These are phyloP conservation scores for Xerocomus brunneocitrinus DNA, from an alignment of 768 basidiomycete genomes.

Conservation along the genomic window DNA sequence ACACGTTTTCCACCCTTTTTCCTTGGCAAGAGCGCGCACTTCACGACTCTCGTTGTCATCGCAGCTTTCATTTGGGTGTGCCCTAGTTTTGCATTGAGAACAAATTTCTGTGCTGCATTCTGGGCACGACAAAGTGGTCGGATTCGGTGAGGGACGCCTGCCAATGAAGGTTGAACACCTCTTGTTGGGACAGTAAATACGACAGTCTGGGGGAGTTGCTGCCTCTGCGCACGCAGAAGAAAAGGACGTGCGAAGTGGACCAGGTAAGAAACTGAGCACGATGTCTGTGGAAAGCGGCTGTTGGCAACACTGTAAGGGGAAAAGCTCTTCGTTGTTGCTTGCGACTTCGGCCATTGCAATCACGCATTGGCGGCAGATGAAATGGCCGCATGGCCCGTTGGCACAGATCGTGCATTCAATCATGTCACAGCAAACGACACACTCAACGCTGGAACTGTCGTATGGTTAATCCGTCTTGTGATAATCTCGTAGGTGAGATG, in stretches of 20 bases:
- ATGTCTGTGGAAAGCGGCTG: conserved; percentile 30
- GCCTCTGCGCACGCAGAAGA: conserved; percentile 45
- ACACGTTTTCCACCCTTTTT: conserved; percentile 56
- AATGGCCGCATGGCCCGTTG: conserved; percentile 41
- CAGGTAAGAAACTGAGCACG: conserved; percentile 31
- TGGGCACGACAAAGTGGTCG: conserved; percentile 32
- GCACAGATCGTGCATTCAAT: conserved; percentile 23
- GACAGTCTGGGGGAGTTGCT: conserved; percentile 36
- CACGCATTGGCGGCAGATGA: conserved; percentile 46
- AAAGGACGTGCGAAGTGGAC: conserved; percentile 30
- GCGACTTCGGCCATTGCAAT: conserved; percentile 38
- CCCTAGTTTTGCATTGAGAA: conserved; percentile 41
- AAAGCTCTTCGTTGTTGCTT: conserved; percentile 45
- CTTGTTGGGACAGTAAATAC: conserved; percentile 46
- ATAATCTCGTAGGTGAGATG: background rate
- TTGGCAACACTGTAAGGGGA: conserved; percentile 50
- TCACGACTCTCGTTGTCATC: conserved; percentile 38
- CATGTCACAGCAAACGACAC: conserved; percentile 40
- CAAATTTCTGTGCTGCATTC: conserved; percentile 42
- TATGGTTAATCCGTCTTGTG: background rate
- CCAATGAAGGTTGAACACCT: conserved; percentile 54
- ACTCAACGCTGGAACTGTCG: conserved; percentile 22
- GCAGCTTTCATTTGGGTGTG: conserved; percentile 41
- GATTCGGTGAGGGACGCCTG: conserved; percentile 23
- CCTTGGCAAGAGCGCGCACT: conserved; percentile 43